phyloP scores from a whole-genome alignment of 225 moss, liverwort and hornwort species.

The Thuidium tamariscinum region DNA sequence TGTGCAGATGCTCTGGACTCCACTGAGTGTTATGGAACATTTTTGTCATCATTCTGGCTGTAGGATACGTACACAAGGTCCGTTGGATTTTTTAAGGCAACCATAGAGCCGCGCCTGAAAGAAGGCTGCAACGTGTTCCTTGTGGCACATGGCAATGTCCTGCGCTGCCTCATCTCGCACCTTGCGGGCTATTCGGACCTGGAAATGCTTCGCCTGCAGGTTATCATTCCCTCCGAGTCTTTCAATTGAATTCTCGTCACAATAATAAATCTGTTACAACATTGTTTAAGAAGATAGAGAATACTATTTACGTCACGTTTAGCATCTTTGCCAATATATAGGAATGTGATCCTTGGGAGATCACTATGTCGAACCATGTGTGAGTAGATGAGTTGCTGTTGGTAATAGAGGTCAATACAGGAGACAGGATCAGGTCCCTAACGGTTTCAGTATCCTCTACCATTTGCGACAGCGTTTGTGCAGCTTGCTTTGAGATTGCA shows the following conservation, averaged over 20 bases:
- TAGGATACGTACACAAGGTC: conserved; percentile 72
- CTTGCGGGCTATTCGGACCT: conserved; percentile 68
- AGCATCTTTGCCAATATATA: background rate
- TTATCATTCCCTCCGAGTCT: background rate
- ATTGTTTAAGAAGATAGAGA: background rate
- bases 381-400: background rate
- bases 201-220: conserved; percentile 95
- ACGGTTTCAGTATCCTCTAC: background rate
- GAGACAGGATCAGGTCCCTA: background rate
- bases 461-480: background rate
- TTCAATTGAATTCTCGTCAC: background rate
- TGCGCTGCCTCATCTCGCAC: conserved; percentile 79
- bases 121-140: conserved; percentile 79
- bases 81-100: conserved; percentile 59
- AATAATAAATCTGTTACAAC: background rate
- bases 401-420: background rate
- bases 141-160: conserved; percentile 89
- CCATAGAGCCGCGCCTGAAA: conserved; percentile 78
- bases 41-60: conserved; percentile 13
- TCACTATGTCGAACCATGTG: background rate
- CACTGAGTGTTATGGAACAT: background rate
- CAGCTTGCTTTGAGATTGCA: background rate
- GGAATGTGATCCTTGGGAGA: background rate
- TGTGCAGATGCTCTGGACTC: background rate
- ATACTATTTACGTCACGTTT: background rate